Evolutionary conservation across 208 protist species (phyloP), one percentile per base, ranked within the genome.

Genomic region (Trypanosoma lewisi): DNA sequence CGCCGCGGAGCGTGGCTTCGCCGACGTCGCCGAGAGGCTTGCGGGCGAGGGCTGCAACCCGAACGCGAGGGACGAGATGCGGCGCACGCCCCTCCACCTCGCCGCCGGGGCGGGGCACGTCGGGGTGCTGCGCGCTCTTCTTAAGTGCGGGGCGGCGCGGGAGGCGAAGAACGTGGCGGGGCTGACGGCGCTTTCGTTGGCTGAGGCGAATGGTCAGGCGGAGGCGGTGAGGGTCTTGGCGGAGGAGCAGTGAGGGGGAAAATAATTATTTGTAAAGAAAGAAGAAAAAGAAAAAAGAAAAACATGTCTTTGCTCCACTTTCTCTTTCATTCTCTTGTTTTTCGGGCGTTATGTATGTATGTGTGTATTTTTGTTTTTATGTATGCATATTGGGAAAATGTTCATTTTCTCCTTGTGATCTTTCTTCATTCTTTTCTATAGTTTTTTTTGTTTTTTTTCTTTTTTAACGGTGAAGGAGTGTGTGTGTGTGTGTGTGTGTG

Each of bases 41-140:
- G 45, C 90, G 1, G 75, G 91, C 1, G 80, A 93, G 28, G 86
- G 86, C 0, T 83, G 79, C 14, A 91, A 86, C 37, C 81, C 78
- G 6, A 90, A 91, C 52, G 78, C 83, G 21, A 75, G 77, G 8
- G 87, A 93, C 55, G 50, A 64, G 16, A 60, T 65, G 57, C 70
- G 78, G 51, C 79, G 87, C 4, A 96, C 90, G 9, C 85, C 90
- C 25, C 74, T 96, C 49, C 85, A 96, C 58, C 72, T 96, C 1
- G 90, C 90, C 9, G 83, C 83, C 7, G 70, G 78, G 1, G 63
- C 62, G 0, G 83, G 80, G 12, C 64, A 80, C n/a, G 27, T 53
- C 8, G 72, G 67, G 1, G 73, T 73, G 19, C 57, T 85, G 34
- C 21, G 63, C 23, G 23, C 73, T 30, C 74, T 96, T 31, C 63